Evolutionary conservation across 495 filamentous ascomycete species (phyloP).

Genomic region (Hypoxylon lienhwacheense): DNA sequence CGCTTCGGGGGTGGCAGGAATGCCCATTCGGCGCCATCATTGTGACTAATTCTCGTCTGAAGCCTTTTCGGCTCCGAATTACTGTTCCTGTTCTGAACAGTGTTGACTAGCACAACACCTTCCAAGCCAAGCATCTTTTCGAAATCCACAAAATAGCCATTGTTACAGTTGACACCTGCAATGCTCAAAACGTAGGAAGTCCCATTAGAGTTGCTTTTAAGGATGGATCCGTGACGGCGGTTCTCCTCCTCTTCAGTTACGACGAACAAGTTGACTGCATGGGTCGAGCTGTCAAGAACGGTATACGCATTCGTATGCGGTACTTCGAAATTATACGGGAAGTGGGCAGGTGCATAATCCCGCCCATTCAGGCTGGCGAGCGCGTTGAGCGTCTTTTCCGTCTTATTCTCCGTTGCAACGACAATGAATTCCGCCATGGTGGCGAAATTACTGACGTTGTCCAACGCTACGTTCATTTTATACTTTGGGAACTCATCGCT

Average conservation of each 20-base stretch:
- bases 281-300: constrained; percentile 87
- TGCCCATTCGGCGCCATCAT: constrained; percentile 87
- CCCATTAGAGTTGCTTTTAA: constrained; percentile 98
- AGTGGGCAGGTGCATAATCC: constrained; percentile 78
- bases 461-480: constrained; percentile 55
- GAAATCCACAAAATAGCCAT: constrained; percentile 82
- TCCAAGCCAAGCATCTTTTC: constrained; percentile 92
- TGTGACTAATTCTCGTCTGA: constrained; percentile 89
- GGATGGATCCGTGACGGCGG: constrained; percentile 75
- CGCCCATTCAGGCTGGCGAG: constrained; percentile 81
- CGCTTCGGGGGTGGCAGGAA: constrained; percentile 66
- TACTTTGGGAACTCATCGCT: constrained; percentile 76
- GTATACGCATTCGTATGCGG: constrained; percentile 79
- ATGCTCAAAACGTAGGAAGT: constrained; percentile 88
- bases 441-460: constrained; percentile 79
- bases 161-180: constrained; percentile 73
- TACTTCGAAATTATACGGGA: constrained; percentile 80
- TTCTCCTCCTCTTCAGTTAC: constrained; percentile 64
- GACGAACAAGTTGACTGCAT: constrained; percentile 91
- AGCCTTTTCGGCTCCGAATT: constrained; percentile 73
- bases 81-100: constrained; percentile 71
- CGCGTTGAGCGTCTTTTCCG: constrained; percentile 69
- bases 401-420: constrained; percentile 70
- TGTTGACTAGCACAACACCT: constrained; percentile 84
- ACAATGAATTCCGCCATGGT: constrained; percentile 95